Base-by-base conservation (phyloP, 371 early-diverging fungal species). In the Saksenaea oblongispora region DNA sequence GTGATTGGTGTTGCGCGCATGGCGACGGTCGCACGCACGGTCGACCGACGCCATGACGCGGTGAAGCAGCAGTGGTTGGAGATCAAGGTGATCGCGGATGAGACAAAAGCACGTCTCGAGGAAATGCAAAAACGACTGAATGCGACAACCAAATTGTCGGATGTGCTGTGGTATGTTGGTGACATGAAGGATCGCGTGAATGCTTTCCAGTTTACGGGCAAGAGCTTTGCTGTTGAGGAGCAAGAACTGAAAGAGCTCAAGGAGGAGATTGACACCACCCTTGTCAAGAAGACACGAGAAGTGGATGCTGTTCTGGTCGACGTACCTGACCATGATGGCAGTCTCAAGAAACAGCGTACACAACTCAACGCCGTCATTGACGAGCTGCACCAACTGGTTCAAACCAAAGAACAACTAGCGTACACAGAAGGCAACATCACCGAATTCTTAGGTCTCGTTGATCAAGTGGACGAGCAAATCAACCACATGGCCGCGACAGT, bases 151-250 rank as follows among this genome's bases (percentile, higher is more conserved):
- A 74, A 75, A 24, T 59, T 85, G 8, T 63, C 68, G 31, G 83
- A 81, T 36, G 72, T 75, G 5, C 56, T 78, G 24, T 65, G 70
- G n/a, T 78, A 75, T 27, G 79, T 85, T 8, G 64, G 69, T 14
- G 70, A 77, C 22, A 62, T 79, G 13, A 79, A 70, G 34, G 76
- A 82, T 17, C 65, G 80, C 9, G 71, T 79, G 7, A 72, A 75
- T 11, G 69, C 74, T 22, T 57, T 85, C 10, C 76, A 82, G 17
- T 58, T 83, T 27, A 70, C 71, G 22, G 79, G 79, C 7, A 74
- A 73, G 28, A 71, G 72, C 28, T 64, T 81, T 14, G 61, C 72
- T 0, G 71, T 78, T 4, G 82, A 81, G 57, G 76, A 78, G 22
- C 72, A 73, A 59, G 76, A 76, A 56, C 59, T 80, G 61, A 72